Percentiles rank a stretch among this genome's conserved stretches.
These are phyloP conservation scores for grape (Vitis vinifera) DNA, from an alignment of 164 flowering plant genomes.

Conservation along the genomic window DNA sequence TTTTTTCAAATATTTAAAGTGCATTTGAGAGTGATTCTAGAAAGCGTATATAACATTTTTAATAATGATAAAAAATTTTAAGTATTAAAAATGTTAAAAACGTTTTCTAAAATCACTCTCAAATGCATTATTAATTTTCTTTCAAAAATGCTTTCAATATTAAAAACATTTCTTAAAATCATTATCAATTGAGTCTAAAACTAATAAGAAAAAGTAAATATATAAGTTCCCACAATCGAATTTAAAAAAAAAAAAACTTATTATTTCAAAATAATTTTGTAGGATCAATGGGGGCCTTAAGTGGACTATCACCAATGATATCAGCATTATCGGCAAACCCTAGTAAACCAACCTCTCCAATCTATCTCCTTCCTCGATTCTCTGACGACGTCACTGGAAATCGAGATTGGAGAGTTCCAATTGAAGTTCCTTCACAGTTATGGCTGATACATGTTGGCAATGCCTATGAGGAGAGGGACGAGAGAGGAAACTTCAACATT, in stretches of 20 bases:
- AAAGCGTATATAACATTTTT: too few relatives aligned
- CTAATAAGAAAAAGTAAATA: too few relatives aligned
- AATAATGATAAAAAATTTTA: too few relatives aligned
- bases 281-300: constrained; percentile 79
- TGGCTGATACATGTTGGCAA: constrained; percentile 86
- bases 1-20: too few relatives aligned
- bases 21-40: too few relatives aligned
- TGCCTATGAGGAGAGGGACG: constrained; percentile 54
- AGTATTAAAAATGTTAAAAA: too few relatives aligned
- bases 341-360: constrained; percentile 62
- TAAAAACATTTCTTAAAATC: too few relatives aligned
- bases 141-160: too few relatives aligned
- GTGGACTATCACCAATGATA: constrained; percentile 89
- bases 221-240: too few relatives aligned
- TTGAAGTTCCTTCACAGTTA: constrained; percentile 71
- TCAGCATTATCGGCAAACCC: constrained; percentile 77
- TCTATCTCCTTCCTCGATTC: constrained; percentile 81
- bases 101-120: too few relatives aligned
- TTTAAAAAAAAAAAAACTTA: background rate
- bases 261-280: constrained; percentile 2
- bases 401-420: constrained; percentile 70
- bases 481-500: constrained; percentile 47
- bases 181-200: too few relatives aligned
- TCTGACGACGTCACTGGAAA: constrained; percentile 2
- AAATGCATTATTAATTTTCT: too few relatives aligned